Base-by-base conservation (phyloP, 2,329 filamentous ascomycete species). In the Tricladium varicosporioides region DNA sequence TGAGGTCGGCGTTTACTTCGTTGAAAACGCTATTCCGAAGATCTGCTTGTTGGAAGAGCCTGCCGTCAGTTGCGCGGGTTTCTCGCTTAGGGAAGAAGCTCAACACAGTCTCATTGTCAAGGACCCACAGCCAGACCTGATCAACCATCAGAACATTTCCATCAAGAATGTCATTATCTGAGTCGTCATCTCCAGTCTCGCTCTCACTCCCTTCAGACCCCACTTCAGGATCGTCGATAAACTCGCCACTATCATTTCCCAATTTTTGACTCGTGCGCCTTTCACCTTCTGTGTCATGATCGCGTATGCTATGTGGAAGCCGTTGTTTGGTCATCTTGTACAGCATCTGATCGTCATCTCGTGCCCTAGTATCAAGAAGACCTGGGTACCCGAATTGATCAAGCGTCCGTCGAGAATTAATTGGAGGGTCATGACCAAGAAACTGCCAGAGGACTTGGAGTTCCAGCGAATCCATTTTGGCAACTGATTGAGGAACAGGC, bases 1-100 rank as follows among this genome's bases (percentile, higher is more conserved):
- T 57, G 11, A 62, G 36, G 49, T 59, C 60, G 10, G 52, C 58
- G 31, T 62, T 60, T 43, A 59, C 53, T 53, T 61, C 60, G 22
- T 57, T 54, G 14, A 62, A 61, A 47, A 53, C 48, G 13, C 51
- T 59, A 15, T 60, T 56, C n/a, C 59, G 49, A 2, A 60, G 31
- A 36, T 56, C 59, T 13, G 50, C 59, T 54, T 56, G 57, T 15
- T 60, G 58, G 31, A 48, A 60, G 8, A 50, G 45, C 32, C 56
- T 50, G 40, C 48, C 52, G 14, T 56, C 58, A 14, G 46, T 48
- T 11, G 27, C 9, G 1, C 43, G 19, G 2, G 48, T 11, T 18
- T 57, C 54, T 47, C 44, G 52, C 49, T 53, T 18, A 15, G 15
- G 19, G 16, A 42, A 15, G 16, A 10, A 51, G 16, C 15, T 18